phyloP scores from a whole-genome alignment of 2,329 filamentous ascomycete species.

The Phyllosticta capitalensis region DNA sequence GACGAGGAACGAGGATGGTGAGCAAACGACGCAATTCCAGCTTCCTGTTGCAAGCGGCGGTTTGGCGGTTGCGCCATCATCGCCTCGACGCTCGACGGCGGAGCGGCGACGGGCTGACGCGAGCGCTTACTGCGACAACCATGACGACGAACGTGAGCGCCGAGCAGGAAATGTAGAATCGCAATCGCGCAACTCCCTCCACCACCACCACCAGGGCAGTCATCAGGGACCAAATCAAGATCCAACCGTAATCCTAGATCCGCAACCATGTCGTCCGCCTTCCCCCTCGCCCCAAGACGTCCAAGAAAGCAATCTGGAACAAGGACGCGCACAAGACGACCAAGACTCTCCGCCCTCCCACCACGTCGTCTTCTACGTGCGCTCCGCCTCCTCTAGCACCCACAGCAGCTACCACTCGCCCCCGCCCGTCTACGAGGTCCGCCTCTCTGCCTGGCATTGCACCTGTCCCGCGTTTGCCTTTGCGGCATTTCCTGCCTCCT shows the following conservation, averaged over 20 bases:
- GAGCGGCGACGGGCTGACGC: background rate
- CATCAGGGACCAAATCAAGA: background rate
- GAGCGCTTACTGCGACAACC: background rate
- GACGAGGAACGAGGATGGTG: background rate
- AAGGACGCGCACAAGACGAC: too few relatives aligned
- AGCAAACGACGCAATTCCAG: background rate
- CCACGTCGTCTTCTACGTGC: conserved; percentile 50
- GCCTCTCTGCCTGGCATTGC: conserved; percentile 73
- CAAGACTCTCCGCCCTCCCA: too few relatives aligned
- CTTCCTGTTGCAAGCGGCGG: background rate
- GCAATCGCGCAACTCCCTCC: background rate
- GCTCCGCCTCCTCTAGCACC: conserved; percentile 41
- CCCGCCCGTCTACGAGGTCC: conserved; percentile 55
- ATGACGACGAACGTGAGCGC: background rate
- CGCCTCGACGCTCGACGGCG: background rate
- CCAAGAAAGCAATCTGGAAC: too few relatives aligned
- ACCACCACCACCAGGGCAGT: background rate
- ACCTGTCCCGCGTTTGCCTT: conserved; percentile 79
- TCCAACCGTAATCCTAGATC: too few relatives aligned
- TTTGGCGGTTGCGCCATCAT: background rate
- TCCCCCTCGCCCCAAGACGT: too few relatives aligned
- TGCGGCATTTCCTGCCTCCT: conserved; percentile 47
- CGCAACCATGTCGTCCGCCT: too few relatives aligned
- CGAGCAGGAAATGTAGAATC: background rate
- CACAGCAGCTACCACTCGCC: conserved; percentile 27